Evolutionary conservation across 2,329 filamentous ascomycete species (phyloP).

Genomic region (Venturia effusa): DNA sequence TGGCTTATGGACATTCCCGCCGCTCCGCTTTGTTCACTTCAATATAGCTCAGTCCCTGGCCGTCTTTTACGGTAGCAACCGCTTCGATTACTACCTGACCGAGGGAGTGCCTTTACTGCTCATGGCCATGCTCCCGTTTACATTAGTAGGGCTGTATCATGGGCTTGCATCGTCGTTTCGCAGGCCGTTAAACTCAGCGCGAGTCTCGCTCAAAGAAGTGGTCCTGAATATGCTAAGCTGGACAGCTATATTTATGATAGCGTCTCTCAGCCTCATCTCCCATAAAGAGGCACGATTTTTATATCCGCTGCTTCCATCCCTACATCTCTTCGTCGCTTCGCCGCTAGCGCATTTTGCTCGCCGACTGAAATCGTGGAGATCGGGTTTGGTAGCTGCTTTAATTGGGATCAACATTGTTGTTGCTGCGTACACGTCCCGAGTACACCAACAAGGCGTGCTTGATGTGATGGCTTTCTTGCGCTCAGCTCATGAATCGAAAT

Average conservation of each 20-base stretch:
- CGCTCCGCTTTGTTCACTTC: conserved; percentile 78
- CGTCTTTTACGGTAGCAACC: conserved; percentile 84
- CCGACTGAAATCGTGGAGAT: conserved; percentile 25
- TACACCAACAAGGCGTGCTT: conserved; percentile 74
- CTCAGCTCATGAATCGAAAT: conserved; percentile 45
- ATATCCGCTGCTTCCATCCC: conserved; percentile 78
- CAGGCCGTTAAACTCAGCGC: neutral
- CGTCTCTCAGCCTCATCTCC: conserved; percentile 64
- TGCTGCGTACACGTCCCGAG: conserved; percentile 59
- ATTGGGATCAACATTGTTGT: conserved; percentile 59
- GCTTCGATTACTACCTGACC: conserved; percentile 85
- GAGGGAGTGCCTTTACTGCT: conserved; percentile 83
- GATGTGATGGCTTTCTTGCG: conserved; percentile 66
- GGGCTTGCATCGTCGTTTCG: conserved; percentile 2
- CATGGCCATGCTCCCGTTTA: conserved; percentile 73
- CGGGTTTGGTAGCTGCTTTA: conserved; percentile 35
- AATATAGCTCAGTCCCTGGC: conserved; percentile 82
- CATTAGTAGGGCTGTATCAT: conserved; percentile 51
- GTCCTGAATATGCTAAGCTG: conserved; percentile 20
- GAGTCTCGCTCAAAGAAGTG: neutral
- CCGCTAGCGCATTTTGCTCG: conserved; percentile 56
- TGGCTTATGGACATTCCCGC: conserved; percentile 76
- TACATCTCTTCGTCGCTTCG: conserved; percentile 69
- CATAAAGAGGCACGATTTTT: conserved; percentile 98
- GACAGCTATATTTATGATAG: conserved; percentile 46